phyloP scores from a whole-genome alignment of 345 rosid species.

The Trapa bicornis region DNA sequence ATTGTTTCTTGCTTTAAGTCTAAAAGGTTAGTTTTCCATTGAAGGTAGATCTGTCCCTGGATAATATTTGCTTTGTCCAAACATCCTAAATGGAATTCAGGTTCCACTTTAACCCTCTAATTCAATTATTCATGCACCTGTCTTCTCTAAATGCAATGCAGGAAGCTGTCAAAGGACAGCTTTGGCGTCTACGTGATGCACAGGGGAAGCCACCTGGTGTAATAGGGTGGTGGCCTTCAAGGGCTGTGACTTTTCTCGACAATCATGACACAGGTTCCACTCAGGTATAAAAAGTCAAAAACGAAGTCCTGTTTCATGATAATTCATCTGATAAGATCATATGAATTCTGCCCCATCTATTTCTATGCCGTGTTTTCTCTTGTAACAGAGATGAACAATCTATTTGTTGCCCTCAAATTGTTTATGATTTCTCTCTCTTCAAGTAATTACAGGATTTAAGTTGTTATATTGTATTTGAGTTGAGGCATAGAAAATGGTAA shows the following conservation, averaged over 20 bases:
- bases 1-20: background rate
- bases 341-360: background rate
- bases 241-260: constrained; percentile 79
- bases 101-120: background rate
- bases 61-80: background rate
- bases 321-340: background rate
- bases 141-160: constrained; percentile 8
- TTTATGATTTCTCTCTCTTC: background rate
- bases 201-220: constrained; percentile 90
- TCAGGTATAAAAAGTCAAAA: constrained; percentile 29
- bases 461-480: background rate
- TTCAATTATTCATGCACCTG: background rate
- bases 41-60: background rate
- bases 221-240: constrained; percentile 96
- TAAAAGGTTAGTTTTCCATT: background rate
- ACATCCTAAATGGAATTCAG: background rate
- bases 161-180: constrained; percentile 88
- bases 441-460: background rate
- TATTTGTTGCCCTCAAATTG: background rate
- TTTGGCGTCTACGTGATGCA: constrained; percentile 68
- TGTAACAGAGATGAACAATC: background rate
- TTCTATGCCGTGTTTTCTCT: background rate
- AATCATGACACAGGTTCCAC: constrained; percentile 95
- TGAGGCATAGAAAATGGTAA: background rate
- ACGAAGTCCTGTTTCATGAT: background rate